A percentile compares a stretch with the other conserved stretches of the same genome.
These are phyloP conservation scores for Xerocomellus amylosporus DNA, from an alignment of 768 basidiomycete genomes.

Conservation along the genomic window DNA sequence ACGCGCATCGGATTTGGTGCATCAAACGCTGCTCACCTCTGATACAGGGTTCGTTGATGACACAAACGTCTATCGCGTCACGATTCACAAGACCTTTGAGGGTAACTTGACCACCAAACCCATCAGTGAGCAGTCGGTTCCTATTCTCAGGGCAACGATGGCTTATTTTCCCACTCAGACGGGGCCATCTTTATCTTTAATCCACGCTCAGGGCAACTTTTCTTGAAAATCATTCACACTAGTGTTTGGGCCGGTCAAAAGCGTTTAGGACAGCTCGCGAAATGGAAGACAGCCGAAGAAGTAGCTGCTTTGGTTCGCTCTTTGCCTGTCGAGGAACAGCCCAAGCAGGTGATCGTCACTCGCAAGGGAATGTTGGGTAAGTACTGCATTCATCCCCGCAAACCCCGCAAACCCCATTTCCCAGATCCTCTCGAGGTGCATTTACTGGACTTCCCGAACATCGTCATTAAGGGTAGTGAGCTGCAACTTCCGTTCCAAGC, in stretches of 20 bases:
- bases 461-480: conserved; percentile 99
- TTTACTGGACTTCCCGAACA: conserved; percentile 99
- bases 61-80: conserved; percentile 99
- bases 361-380: conserved; percentile 98
- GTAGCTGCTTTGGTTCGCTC: conserved; percentile 97
- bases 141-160: not conserved
- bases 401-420: conserved; percentile 4
- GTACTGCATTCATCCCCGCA: conserved; percentile 14
- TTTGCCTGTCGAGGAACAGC: conserved; percentile 99
- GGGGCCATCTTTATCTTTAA: conserved; percentile 99
- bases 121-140: conserved; percentile 59
- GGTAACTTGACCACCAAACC: conserved; percentile 99
- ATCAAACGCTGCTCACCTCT: conserved; percentile 5
- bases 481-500: conserved; percentile 99
- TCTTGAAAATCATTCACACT: conserved; percentile 99
- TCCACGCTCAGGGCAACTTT: conserved; percentile 95
- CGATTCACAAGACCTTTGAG: conserved; percentile 99
- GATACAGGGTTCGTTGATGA: conserved; percentile 94
- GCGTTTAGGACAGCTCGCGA: conserved; percentile 97
- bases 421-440: conserved; percentile 94
- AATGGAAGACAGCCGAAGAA: conserved; percentile 99
- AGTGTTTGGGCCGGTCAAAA: conserved; percentile 99
- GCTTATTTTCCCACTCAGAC: conserved; percentile 42
- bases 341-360: conserved; percentile 99
- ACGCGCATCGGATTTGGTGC: conserved; percentile 20